These are phyloP conservation scores for Erysimum cheiranthoides DNA, from an alignment of 345 rosid genomes.

Conservation along the genomic window DNA sequence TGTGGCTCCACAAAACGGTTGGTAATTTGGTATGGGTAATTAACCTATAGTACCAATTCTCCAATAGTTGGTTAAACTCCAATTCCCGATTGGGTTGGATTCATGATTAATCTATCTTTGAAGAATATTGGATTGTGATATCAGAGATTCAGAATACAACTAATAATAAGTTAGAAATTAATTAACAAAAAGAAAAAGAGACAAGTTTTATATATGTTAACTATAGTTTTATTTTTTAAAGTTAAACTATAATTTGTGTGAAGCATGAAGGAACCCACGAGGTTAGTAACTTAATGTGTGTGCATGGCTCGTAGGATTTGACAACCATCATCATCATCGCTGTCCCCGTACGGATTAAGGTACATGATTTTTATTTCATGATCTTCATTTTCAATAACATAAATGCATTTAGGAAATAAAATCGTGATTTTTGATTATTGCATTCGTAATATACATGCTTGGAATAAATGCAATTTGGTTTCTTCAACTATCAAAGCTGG, in stretches of 20 bases:
- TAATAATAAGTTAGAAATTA: not conserved
- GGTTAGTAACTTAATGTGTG: not conserved
- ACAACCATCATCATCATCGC: not conserved
- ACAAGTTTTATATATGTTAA: not conserved
- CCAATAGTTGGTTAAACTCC: not conserved
- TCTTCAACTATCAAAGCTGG: not conserved
- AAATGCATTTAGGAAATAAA: not conserved
- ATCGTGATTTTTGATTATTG: not conserved
- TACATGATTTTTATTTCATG: not conserved
- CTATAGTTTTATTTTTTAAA: not conserved
- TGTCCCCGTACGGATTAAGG: not conserved
- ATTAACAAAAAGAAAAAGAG: not conserved
- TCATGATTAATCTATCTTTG: not conserved
- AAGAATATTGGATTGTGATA: not conserved
- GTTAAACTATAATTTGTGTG: conserved; percentile 2
- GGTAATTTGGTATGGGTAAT: not conserved
- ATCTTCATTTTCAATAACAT: conserved; percentile 5
- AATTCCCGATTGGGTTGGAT: not conserved
- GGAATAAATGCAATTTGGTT: not conserved
- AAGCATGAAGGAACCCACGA: conserved; percentile 20
- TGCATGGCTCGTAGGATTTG: not conserved
- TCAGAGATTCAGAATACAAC: not conserved
- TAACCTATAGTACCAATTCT: not conserved
- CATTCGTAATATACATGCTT: not conserved
- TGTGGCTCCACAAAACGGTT: conserved; percentile 9